Percentiles rank a stretch among this genome's conserved stretches.
phyloP scores from a whole-genome alignment of 164 flowering plant genomes.

The Magnolia changhungtana region DNA sequence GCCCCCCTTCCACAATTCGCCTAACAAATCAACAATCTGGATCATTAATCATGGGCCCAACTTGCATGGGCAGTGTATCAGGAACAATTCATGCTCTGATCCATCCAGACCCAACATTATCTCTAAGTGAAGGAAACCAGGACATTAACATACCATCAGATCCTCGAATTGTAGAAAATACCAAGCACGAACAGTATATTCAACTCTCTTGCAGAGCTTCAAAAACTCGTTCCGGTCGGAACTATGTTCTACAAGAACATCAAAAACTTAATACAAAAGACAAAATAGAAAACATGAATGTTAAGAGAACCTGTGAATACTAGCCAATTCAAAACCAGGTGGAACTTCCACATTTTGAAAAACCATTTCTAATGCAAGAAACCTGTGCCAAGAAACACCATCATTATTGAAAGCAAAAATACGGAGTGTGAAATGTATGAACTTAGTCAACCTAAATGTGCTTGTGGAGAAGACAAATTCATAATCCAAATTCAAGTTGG shows the following conservation, averaged over 20 bases:
- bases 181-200: slow-evolving; percentile 94
- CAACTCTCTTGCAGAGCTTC: slow-evolving; percentile 90
- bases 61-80: not conserved
- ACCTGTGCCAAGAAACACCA: not conserved
- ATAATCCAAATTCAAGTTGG: not conserved
- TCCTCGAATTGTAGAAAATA: slow-evolving; percentile 92
- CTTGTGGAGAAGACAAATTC: not conserved
- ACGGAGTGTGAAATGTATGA: not conserved
- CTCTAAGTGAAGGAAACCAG: not conserved
- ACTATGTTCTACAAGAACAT: slow-evolving; percentile 46
- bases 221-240: slow-evolving; percentile 75
- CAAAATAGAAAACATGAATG: not conserved
- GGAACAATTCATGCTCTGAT: not conserved
- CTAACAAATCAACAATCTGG: not conserved
- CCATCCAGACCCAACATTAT: not conserved
- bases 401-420: not conserved
- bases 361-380: not conserved
- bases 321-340: not conserved
- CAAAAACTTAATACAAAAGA: not conserved
- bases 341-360: not conserved
- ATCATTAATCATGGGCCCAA: not conserved
- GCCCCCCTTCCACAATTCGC: not conserved
- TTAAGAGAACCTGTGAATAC: not conserved
- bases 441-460: not conserved
- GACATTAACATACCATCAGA: slow-evolving; percentile 60